Evolutionary conservation across 2,329 filamentous ascomycete species (phyloP).

Genomic region (Amauroascus niger): DNA sequence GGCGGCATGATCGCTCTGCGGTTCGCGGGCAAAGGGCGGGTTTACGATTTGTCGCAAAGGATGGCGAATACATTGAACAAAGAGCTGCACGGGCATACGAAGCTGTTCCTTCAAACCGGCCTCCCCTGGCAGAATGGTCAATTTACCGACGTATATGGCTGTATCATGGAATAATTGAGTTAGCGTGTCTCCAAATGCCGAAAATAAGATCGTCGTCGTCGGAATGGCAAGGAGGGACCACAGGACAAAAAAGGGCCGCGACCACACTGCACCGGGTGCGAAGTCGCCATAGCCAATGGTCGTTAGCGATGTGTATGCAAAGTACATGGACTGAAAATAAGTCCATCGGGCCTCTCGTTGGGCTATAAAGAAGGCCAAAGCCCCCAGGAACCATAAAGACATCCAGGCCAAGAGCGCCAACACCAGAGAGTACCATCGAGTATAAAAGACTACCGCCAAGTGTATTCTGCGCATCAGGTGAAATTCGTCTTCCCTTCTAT

Average conservation of each 20-base stretch:
- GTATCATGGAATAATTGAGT: constrained; percentile 46
- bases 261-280: constrained; percentile 27
- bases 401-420: constrained; percentile 33
- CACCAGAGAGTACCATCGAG: constrained; percentile 35
- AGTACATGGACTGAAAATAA: constrained; percentile 34
- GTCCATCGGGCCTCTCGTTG: constrained; percentile 27
- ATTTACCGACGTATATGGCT: constrained; percentile 47
- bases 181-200: constrained; percentile 32
- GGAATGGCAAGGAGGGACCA: constrained; percentile 35
- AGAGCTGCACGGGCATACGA: constrained; percentile 21
- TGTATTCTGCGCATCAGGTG: constrained; percentile 41
- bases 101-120: constrained; percentile 23
- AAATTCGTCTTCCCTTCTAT: constrained; percentile 31
- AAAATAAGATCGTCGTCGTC: constrained; percentile 34
- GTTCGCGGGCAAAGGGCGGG: constrained; percentile 13
- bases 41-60: background rate
- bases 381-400: constrained; percentile 37
- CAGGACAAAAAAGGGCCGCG: constrained; percentile 33
- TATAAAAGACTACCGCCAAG: constrained; percentile 31
- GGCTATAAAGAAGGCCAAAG: constrained; percentile 30
- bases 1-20: constrained; percentile 14
- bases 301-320: constrained; percentile 31
- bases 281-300: constrained; percentile 36
- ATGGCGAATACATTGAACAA: constrained; percentile 16
- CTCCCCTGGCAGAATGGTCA: constrained; percentile 47